Conservation (phyloP, 148 eudicot species). For the Silene conica region DNA sequence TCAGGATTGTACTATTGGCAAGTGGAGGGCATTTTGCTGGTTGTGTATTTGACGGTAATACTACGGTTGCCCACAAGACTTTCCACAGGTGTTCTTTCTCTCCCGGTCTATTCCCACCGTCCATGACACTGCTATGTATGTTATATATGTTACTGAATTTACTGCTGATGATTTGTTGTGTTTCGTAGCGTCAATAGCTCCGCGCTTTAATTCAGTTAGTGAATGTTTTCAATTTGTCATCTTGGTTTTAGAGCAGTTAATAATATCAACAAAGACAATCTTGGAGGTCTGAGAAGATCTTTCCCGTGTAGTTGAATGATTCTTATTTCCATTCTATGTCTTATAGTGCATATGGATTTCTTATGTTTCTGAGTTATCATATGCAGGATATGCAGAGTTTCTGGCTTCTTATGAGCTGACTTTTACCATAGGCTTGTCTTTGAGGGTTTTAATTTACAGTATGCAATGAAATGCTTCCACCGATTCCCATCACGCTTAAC, state of each 20-base stretch:
- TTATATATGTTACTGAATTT: neutral
- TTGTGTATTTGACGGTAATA: conserved; percentile 86
- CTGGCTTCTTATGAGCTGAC: neutral
- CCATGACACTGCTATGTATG: neutral
- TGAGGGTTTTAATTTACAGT: neutral
- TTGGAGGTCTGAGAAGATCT: neutral
- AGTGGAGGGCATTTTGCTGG: conserved; percentile 98
- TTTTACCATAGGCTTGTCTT: neutral
- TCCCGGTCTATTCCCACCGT: neutral
- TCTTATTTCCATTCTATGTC: neutral
- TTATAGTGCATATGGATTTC: neutral
- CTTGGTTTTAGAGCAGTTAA: neutral
- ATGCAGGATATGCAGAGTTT: neutral
- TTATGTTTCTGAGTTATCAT: neutral
- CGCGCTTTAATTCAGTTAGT: neutral
- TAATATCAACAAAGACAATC: neutral
- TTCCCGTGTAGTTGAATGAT: neutral
- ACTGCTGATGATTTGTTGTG: neutral
- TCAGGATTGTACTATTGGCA: conserved; percentile 79
- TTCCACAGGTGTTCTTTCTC: conserved; percentile 69
- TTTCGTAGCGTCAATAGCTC: neutral
- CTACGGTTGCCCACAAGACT: conserved; percentile 78
- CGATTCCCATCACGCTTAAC: neutral
- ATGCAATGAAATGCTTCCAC: neutral
- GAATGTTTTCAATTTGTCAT: neutral